phyloP scores from a whole-genome alignment of 306 rosid species.

The Prunus mongolica region DNA sequence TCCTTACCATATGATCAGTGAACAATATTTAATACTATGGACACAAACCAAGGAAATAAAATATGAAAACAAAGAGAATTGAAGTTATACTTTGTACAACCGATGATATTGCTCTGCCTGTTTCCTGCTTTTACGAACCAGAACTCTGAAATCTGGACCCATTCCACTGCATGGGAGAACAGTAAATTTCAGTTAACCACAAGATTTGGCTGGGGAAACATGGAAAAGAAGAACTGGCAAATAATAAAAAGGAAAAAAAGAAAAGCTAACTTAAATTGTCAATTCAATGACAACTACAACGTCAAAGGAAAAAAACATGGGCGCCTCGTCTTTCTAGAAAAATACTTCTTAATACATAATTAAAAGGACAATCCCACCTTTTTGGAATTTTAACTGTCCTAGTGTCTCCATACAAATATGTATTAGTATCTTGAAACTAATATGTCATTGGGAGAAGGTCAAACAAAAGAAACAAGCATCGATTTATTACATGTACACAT shows the following conservation, averaged over 20 bases:
- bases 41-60: neutral
- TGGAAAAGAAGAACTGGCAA: neutral
- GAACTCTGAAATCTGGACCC: constrained; percentile 85
- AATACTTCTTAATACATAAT: too few relatives aligned
- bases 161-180: constrained; percentile 49
- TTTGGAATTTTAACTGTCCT: too few relatives aligned
- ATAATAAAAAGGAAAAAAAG: neutral
- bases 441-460: too few relatives aligned
- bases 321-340: too few relatives aligned
- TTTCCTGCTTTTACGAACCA: constrained; percentile 83
- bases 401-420: too few relatives aligned
- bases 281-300: neutral
- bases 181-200: neutral
- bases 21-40: neutral
- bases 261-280: too few relatives aligned
- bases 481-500: too few relatives aligned
- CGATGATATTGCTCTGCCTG: constrained; percentile 82
- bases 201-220: neutral
- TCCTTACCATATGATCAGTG: neutral
- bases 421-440: too few relatives aligned
- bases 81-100: constrained; percentile 49
- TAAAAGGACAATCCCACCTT: too few relatives aligned
- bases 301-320: too few relatives aligned
- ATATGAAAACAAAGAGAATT: neutral
- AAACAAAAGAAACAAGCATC: too few relatives aligned